Base-by-base conservation (phyloP, 1,139 yeast species). In the Sugiyamaella xylanicola region DNA sequence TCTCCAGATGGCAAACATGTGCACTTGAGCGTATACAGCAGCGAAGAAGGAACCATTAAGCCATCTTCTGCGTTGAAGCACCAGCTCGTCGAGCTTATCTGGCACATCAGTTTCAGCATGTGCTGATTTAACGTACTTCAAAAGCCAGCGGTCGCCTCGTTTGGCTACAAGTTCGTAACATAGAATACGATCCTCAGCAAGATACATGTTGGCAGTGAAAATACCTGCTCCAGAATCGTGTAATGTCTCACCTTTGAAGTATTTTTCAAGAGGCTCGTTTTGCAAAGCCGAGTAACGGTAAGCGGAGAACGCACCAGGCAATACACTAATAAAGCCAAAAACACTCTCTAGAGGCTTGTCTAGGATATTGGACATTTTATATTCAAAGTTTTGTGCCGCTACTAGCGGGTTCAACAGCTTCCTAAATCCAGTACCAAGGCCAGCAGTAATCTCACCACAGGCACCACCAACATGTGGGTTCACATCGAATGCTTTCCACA, bases 221-320 rank as follows among this genome's bases (percentile, higher is more conserved):
- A 87, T 81, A 17, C 93, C 93, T 20, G 81, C 80, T 25, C 77
- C 77, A 2, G 74, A 65, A 43, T 76, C 76, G 63, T 84, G 87
- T 57, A 86, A 75, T 57, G 82, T 84, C 68, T 87, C 95, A 48
- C 95, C 95, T 66, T 86, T 85, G 72, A 87, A 83, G 68, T 87
- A 87, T 67, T 86, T 85, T 62, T 85, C 90, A 53, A 87, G 74
- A 1, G 95, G 95, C 48, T 76, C 76, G 64, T 87, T 86, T 59
- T 81, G 79, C 47, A 87, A 61, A 0, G 95, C 95, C 49, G 77
- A 80, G 65, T 84, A 87, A 58, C 95, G 72, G 70, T 87, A 87
- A 0, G 95, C 95, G n/a, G 90, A 84, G 64, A 87, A 87, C 0
- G 95, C 95, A 59, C 95, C 95, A 0, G 95, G 95, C 55, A 87